phyloP scores from a whole-genome alignment of 805 yeast genomes.

The Yamadazyma sp. region DNA sequence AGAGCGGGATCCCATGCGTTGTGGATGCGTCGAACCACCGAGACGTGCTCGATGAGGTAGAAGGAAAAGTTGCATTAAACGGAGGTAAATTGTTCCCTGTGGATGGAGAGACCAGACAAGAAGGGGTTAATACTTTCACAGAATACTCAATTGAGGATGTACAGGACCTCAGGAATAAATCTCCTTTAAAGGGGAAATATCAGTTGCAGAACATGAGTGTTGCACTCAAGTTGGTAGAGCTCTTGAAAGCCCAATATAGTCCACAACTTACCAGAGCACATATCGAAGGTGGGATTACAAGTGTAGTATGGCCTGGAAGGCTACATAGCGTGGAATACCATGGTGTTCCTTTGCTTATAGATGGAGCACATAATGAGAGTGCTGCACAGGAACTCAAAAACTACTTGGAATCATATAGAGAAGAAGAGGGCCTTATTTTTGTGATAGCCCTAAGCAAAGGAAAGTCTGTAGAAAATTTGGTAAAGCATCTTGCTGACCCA shows the following conservation, averaged over 20 bases:
- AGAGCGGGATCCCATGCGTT: constrained; percentile 57
- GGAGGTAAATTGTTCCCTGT: constrained; percentile 29
- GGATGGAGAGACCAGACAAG: constrained; percentile 14
- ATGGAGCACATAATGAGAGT: constrained; percentile 90
- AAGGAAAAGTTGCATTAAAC: constrained; percentile 30
- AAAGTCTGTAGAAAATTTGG: constrained; percentile 54
- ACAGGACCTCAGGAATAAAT: constrained; percentile 16
- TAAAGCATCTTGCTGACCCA: constrained; percentile 47
- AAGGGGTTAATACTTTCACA: not conserved
- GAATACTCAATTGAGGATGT: constrained; percentile 1
- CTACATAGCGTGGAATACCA: constrained; percentile 49
- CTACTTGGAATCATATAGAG: constrained; percentile 37
- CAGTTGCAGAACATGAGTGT: constrained; percentile 70
- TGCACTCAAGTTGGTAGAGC: constrained; percentile 57
- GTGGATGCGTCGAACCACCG: constrained; percentile 66
- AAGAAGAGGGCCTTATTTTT: constrained; percentile 44
- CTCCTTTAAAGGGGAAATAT: constrained; percentile 71
- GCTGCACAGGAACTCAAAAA: constrained; percentile 75
- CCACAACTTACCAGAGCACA: constrained; percentile 28
- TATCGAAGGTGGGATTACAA: constrained; percentile 51
- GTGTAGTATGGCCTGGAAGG: constrained; percentile 84
- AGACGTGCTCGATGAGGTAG: constrained; percentile 50
- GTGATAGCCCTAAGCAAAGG: constrained; percentile 77
- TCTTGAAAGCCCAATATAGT: constrained; percentile 21
- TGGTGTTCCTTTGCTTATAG: constrained; percentile 50